A percentile compares a stretch with the other conserved stretches of the same genome.
phyloP scores from a whole-genome alignment of 2,329 filamentous ascomycete genomes.

The Cladosporium sp. region DNA sequence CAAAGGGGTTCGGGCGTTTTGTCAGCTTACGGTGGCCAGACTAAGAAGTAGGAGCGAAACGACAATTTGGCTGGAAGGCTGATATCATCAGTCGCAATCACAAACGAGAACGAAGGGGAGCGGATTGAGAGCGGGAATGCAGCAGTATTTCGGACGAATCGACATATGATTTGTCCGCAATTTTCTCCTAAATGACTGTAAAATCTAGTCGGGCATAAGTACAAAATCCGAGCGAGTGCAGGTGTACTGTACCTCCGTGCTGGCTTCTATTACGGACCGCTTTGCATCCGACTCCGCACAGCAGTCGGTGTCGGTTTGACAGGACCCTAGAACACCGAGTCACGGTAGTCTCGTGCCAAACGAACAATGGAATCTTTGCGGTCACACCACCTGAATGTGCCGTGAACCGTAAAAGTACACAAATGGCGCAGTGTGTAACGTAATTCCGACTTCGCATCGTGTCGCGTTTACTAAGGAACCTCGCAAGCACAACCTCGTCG shows the following conservation, averaged over 20 bases:
- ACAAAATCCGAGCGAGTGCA: too few species aligned
- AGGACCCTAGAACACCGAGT: background rate
- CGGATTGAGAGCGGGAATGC: background rate
- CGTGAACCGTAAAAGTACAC: background rate
- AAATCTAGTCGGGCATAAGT: background rate
- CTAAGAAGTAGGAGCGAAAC: background rate
- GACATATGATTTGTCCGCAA: background rate
- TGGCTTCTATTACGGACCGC: background rate
- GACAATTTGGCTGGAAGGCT: background rate
- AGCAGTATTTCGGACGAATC: background rate
- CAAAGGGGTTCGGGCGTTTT: background rate
- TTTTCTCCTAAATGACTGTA: background rate
- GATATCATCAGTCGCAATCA: background rate
- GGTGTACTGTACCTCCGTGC: too few species aligned
- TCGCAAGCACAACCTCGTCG: background rate
- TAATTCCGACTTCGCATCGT: background rate
- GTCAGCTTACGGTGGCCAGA: background rate
- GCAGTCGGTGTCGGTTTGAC: background rate
- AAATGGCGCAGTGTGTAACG: background rate
- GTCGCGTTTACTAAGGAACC: background rate
- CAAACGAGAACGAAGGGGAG: background rate
- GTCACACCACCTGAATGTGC: slow-evolving; percentile 3
- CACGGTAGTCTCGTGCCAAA: background rate
- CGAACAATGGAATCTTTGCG: background rate
- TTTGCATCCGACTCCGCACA: background rate